phyloP scores from a whole-genome alignment of 1,284 basidiomycete species.

The Rhodotorula mucilaginosa region DNA sequence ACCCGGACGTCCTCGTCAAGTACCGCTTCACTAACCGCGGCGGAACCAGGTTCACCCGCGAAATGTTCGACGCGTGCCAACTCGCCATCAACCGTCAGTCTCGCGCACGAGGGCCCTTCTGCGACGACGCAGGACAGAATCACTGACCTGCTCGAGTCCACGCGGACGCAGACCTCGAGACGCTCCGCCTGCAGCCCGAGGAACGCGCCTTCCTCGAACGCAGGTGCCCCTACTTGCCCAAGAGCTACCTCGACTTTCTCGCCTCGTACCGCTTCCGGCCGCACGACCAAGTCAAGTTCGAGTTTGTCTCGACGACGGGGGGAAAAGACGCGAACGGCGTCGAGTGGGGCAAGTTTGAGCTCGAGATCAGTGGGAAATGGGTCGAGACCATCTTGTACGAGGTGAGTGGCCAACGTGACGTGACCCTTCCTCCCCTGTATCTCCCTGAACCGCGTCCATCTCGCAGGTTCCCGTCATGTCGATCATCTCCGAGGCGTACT shows the following conservation, averaged over 20 bases:
- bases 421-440: too few relatives aligned
- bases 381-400: slow-evolving; percentile 91
- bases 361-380: slow-evolving; percentile 77
- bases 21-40: slow-evolving; percentile 76
- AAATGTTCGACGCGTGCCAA: slow-evolving; percentile 66
- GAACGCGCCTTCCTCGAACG: slow-evolving; percentile 69
- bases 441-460: too few relatives aligned
- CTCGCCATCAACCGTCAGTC: slow-evolving; percentile 65
- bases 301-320: slow-evolving; percentile 56
- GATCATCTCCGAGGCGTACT: slow-evolving; percentile 56
- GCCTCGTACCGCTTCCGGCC: slow-evolving; percentile 70
- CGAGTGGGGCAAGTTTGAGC: slow-evolving; percentile 67
- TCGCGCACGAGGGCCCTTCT: neutral
- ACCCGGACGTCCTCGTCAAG: slow-evolving; percentile 61
- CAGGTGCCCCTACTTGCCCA: slow-evolving; percentile 73
- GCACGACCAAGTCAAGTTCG: slow-evolving; percentile 66
- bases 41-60: slow-evolving; percentile 67
- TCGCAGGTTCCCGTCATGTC: slow-evolving; percentile 52
- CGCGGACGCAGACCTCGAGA: slow-evolving; percentile 60
- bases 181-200: slow-evolving; percentile 60
- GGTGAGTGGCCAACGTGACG: too few relatives aligned
- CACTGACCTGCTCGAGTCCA: neutral
- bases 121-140: neutral
- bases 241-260: slow-evolving; percentile 76
- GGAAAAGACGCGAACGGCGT: slow-evolving; percentile 48